Base-by-base conservation (phyloP, 2,329 filamentous ascomycete genomes). In the Scedosporium minutisporum region DNA sequence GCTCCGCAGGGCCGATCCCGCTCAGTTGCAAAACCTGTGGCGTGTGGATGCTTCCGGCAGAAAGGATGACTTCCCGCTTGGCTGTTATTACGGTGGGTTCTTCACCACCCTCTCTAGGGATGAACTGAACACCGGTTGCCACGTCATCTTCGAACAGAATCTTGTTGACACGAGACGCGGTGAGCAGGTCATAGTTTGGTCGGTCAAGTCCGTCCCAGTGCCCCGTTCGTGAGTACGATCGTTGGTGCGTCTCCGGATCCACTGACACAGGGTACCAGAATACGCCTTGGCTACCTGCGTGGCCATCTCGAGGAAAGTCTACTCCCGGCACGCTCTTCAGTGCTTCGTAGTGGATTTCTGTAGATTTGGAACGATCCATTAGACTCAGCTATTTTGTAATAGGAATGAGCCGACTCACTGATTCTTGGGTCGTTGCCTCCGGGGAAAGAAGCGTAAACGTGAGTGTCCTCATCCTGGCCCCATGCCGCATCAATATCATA, bases 21-120 rank as follows among this genome's bases (percentile, higher is more conserved):
- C 78, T 81, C 3, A 81, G 74, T 72, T 82, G 80, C 6, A 84
- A 73, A 6, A 83, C 70, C 64, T 84, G 80, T 0, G 82, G 82
- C 0, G 80, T 78, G 67, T 83, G 81, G 68, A 80, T 82, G 2
- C 76, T 73, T 6, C 83, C 83, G 1, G 77, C 80, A 0, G 80
- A 76, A 2, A 86, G 63, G 64, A 80, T 77, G 65, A 80, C 73
- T 66, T 85, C 83, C 38, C 73, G 73, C 3, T 70, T 74, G 2
- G 79, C 80, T 5, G 41, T 46, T 16, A n/a, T 16, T 62, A 61
- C 55, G 62, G 42, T 70, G 65, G 25, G 65, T 68, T 1, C 68
- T 64, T 12, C 61, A 64, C 9, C 65, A 60, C 3, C 61, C 33
- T 6, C 51, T 61, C 1, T 60, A 2, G 69, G 69, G 16, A 69